These are phyloP conservation scores for Microcos paniculata DNA, from an alignment of 345 rosid species.

Conservation along the genomic window DNA sequence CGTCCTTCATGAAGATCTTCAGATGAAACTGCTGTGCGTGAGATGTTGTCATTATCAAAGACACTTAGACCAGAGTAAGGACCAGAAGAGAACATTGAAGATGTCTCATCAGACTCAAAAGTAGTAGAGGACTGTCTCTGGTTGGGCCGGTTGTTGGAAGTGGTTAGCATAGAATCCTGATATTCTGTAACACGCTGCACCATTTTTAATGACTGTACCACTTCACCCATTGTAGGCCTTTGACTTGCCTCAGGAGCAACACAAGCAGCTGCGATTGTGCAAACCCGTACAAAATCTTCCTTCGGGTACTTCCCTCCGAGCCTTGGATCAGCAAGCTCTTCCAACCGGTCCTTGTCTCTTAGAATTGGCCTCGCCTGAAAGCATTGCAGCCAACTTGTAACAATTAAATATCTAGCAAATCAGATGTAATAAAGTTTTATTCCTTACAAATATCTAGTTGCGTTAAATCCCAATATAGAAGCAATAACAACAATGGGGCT, in stretches of 20 bases:
- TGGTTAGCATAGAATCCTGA: conserved; percentile 54
- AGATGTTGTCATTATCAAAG: conserved; percentile 71
- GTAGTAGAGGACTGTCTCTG: conserved; percentile 82
- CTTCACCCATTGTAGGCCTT: conserved; percentile 99
- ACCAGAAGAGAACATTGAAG: conserved; percentile 97
- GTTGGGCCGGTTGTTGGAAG: conserved; percentile 57
- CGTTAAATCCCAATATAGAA: not conserved
- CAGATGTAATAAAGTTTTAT: not conserved
- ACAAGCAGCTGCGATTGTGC: conserved; percentile 98
- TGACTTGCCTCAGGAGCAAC: conserved; percentile 95
- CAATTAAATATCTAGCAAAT: not conserved
- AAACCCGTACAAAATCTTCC: conserved; percentile 87
- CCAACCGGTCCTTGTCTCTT: conserved; percentile 87
- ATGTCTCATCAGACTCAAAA: conserved; percentile 90
- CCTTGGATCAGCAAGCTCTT: conserved; percentile 83
- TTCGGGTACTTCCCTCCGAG: conserved; percentile 82
- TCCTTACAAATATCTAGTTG: not conserved
- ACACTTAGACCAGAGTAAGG: conserved; percentile 84
- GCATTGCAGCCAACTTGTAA: conserved; percentile 12
- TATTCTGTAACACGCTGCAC: conserved; percentile 81
- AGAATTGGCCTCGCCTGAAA: conserved; percentile 94
- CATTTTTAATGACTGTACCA: conserved; percentile 99
- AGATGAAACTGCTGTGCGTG: conserved; percentile 77
- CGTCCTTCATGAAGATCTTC: conserved; percentile 99
- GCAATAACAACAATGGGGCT: conserved; percentile 7